Evolutionary conservation across 208 protist genomes (phyloP), one percentile per base, ranked within the genome.

Genomic region (Acanthamoeba culbertsoni): DNA sequence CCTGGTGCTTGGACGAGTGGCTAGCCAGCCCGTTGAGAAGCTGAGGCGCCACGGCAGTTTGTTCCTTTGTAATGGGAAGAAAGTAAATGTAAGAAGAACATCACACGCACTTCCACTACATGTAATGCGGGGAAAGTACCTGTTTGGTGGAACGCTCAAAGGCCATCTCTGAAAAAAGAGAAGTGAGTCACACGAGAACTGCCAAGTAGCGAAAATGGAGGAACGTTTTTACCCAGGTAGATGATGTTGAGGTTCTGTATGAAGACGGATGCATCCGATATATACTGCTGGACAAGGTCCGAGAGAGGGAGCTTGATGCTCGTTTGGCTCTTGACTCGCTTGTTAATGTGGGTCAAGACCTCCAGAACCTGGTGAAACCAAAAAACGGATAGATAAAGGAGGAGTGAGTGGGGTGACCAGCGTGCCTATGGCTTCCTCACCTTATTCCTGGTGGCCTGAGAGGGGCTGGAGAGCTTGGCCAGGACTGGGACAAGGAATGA

Each of bases 161-260:
- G 1, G 88, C 88, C 63, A 82, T 51, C 40, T 93, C 88, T 91
- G 33, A 37, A 2, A 12, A 1, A 68, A n/a, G 23, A 26, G 5
- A 48, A 23, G 37, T 88, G 46, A 14, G 77, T 4, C n/a, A 37
- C 45, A 59, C 31, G 20, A n/a, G 4, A 86, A 73, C 33, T 77
- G 20, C 37, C 23, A 62, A 40, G n/a, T 33, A 63, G 45, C 28
- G 88, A 68, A 37, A 63, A 14, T 20, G 93, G 20, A 26, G 92
- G 51, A 28, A 89, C 90, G 42, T 43, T 46, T 16, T 82, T 94
- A 86, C 94, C 94, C 45, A 96, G 86, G 45, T 95, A 96, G 31
- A 96, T 91, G 91, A 96, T 95, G 14, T 77, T 63, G 77, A 96
- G 94, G 43, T 94, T 96, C 26, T 93, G 93, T 23, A 93, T 57